Base-by-base conservation (phyloP, 2,329 filamentous ascomycete species). In the Nakataea oryzae region DNA sequence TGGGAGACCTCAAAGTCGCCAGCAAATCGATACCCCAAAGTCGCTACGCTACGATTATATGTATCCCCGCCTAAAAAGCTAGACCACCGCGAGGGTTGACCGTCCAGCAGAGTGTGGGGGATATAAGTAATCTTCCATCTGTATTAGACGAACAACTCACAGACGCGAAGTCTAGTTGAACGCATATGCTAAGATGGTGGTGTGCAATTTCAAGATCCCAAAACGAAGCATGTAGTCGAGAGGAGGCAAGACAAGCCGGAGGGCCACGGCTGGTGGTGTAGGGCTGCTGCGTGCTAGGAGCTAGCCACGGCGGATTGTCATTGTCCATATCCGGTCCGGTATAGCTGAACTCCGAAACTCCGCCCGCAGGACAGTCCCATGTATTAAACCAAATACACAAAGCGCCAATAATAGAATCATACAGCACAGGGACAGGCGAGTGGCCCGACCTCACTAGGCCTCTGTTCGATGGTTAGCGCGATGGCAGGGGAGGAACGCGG, bases 91-190 rank as follows among this genome's bases (percentile, higher is more conserved):
- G 70, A 71, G 62, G 60, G 32, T 58, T 65, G 69, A 65, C 69
- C 70, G 77, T 66, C 73, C 72, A 74, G 76, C 76, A 79, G 76
- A 79, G 78, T 78, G 76, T 72, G 70, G 73, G 76, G 76, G 76
- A 72, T 63, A 65, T 63, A 70, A 28, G 62, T 66, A 59, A 68
- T 79, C 73, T 79, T 73, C 77, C 77, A 79, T 75, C 72, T 67
- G 68, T 71, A 74, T 74, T 78, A 77, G 76, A 74, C 77, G 69
- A 71, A 70, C 72, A 74, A 73, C 72, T 73, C 76, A 78, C 64
- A 71, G 75, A 67, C 68, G 65, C 67, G 65, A 68, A 61, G 65
- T 67, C 66, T 72, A 66, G 69, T 71, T 71, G 73, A 71, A 73
- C 72, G 76, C 67, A 78, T 78, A 78, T 78, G 76, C 76, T 77